Base-by-base conservation (phyloP, 176 grass and related monocot species). In the Oryza glumipatula region DNA sequence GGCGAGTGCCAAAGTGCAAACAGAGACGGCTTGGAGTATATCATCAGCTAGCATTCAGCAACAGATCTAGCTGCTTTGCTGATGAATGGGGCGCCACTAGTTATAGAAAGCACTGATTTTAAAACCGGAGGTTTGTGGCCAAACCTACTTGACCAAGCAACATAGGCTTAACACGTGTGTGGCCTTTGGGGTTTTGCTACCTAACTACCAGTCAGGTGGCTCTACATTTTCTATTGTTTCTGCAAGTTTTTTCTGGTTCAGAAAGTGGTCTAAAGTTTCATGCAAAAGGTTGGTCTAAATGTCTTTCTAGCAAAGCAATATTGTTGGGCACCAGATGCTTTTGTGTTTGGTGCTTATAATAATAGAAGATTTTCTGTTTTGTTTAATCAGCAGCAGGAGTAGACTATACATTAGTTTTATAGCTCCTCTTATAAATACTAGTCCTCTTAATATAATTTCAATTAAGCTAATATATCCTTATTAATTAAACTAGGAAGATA, bases 1-100 rank as follows among this genome's bases (percentile, higher is more conserved):
- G 72, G 66, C 88, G 51, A 65, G 82, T 81, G 88, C 72, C 77
- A 77, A 89, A 85, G 83, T 36, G 88, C 88, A 86, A 86, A 90
- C 78, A 77, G 78, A 89, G 73, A 90, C 52, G 33, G 72, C 49
- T 28, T 45, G 65, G 52, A 80, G 61, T 28, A 33, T 22, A n/a
- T 52, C 49, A 52, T 52, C 12, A n/a, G 43, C 43, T 44, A 44
- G 19, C 16, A 58, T 58, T 58, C 19, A 58, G 17, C 54, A 58
- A 9, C 54, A 58, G 30, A 32, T 32, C 30, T 32, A 32, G 19
- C 54, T 14, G 47, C 47, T 58, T 56, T 56, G 52, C 48, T 9
- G 28, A 39, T 36, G 47, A 76, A 79, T 58, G 65, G 16, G 9
- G 13, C 2, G 73, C 54, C 80, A 82, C 79, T 19, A 60, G 35